Conservation (phyloP, 352 stramenopile species). For the Phytopythium chamaehyphon region DNA sequence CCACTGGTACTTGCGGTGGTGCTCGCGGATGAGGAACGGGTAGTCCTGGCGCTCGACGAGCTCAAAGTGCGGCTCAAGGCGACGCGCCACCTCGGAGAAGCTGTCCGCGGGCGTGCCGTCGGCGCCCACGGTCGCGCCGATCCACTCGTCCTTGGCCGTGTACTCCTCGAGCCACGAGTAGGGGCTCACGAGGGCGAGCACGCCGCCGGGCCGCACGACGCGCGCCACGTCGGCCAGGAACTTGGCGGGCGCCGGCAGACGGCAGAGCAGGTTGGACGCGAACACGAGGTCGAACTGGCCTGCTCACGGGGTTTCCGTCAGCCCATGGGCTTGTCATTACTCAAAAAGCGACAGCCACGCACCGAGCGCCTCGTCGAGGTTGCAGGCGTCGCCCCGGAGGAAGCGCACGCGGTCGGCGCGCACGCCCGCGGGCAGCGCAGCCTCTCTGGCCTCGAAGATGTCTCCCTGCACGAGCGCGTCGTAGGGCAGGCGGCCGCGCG, state of each 20-base stretch:
- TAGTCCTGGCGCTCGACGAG: constrained; percentile 80
- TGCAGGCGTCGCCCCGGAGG: constrained; percentile 92
- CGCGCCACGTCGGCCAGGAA: constrained; percentile 85
- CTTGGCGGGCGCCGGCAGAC: constrained; percentile 89
- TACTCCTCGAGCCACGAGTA: constrained; percentile 98
- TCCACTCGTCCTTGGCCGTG: constrained; percentile 89
- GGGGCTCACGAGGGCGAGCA: constrained; percentile 94
- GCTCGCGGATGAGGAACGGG: constrained; percentile 91
- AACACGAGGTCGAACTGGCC: constrained; percentile 94
- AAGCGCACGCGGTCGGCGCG: constrained; percentile 82
- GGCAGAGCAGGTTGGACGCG: constrained; percentile 95
- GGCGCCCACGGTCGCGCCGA: constrained; percentile 49
- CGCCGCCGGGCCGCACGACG: constrained; percentile 89
- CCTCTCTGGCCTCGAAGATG: constrained; percentile 52
- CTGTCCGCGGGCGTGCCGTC: constrained; percentile 53
- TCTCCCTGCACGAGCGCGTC: constrained; percentile 88
- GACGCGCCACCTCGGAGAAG: constrained; percentile 54
- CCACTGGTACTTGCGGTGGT: constrained; percentile 91
- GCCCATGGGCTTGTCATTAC: too few relatives aligned
- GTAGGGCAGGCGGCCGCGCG: constrained; percentile 74
- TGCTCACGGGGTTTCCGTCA: too few relatives aligned
- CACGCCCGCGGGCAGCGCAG: constrained; percentile 55
- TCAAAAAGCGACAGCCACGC: constrained; percentile 17
- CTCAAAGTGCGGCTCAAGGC: constrained; percentile 66
- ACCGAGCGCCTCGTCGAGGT: constrained; percentile 65